Percentiles rank a stretch among this genome's conserved stretches.
Evolutionary conservation across 306 rosid species (phyloP).

Genomic region (Hippophae tibetana): DNA sequence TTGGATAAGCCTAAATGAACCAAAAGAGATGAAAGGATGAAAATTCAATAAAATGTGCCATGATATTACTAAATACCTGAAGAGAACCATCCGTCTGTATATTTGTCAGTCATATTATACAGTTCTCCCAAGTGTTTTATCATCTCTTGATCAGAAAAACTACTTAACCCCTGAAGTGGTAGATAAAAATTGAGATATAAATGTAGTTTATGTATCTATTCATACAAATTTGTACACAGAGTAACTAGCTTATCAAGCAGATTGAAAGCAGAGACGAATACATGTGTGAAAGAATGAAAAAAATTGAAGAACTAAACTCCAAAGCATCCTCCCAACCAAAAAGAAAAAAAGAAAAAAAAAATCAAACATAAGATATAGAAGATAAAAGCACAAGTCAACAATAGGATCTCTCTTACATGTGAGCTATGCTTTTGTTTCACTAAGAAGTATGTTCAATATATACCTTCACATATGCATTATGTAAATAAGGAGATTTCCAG

Average conservation of each 20-base stretch:
- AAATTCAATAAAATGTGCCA: conserved; percentile 1
- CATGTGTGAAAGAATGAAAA: too few species aligned
- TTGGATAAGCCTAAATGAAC: background rate
- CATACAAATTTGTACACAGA: too few species aligned
- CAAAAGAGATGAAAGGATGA: background rate
- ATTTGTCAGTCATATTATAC: conserved; percentile 68
- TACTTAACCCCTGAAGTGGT: conserved; percentile 58
- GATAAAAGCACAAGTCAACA: background rate
- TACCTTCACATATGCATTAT: background rate
- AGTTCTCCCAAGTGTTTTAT: conserved; percentile 57
- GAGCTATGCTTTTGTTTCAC: background rate
- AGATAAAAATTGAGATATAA: conserved; percentile 7
- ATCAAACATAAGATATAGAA: too few species aligned
- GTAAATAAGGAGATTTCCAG: too few species aligned
- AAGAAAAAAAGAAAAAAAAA: too few species aligned
- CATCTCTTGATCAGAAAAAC: conserved; percentile 46
- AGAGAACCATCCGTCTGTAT: conserved; percentile 85
- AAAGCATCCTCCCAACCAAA: too few species aligned
- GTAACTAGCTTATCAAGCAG: too few species aligned
- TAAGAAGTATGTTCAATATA: background rate
- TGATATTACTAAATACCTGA: conserved; percentile 42
- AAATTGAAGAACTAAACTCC: too few species aligned
- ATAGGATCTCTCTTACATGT: background rate
- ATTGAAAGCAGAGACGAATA: too few species aligned
- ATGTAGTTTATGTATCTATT: too few species aligned